Conservation (phyloP, 805 yeast genomes). For the Ogataea saltuana region DNA sequence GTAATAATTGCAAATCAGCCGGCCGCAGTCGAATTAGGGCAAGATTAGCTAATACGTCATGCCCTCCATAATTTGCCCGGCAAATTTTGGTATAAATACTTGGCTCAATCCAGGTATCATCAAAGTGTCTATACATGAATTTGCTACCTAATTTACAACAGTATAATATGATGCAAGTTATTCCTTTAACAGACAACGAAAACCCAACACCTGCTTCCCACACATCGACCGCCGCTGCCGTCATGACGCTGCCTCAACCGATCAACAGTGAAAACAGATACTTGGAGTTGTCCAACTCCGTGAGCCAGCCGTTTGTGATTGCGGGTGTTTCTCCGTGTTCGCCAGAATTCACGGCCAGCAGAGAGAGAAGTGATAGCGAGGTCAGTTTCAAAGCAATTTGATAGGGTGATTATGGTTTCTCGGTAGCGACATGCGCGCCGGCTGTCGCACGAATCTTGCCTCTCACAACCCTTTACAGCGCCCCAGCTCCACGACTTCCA, state of each 20-base stretch:
- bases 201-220: not conserved
- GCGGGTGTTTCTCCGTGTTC: conserved; percentile 63
- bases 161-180: not conserved
- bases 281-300: conserved; percentile 56
- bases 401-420: not conserved
- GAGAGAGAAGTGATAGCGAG: conserved; percentile 25
- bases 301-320: conserved; percentile 63
- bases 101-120: not conserved
- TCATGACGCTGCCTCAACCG: conserved; percentile 1
- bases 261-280: conserved; percentile 35
- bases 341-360: conserved; percentile 26
- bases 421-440: not conserved
- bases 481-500: no score
- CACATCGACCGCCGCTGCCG: not conserved
- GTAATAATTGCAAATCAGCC: no score
- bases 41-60: conserved; percentile 2
- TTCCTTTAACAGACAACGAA: not conserved
- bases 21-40: no score
- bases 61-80: no score
- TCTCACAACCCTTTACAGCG: no score
- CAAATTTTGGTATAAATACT: conserved; percentile 2
- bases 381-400: conserved; percentile 19
- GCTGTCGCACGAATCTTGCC: no score
- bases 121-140: not conserved
- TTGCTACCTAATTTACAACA: not conserved